phyloP scores from a whole-genome alignment of 345 rosid genomes.

The Toxicodendron radicans region DNA sequence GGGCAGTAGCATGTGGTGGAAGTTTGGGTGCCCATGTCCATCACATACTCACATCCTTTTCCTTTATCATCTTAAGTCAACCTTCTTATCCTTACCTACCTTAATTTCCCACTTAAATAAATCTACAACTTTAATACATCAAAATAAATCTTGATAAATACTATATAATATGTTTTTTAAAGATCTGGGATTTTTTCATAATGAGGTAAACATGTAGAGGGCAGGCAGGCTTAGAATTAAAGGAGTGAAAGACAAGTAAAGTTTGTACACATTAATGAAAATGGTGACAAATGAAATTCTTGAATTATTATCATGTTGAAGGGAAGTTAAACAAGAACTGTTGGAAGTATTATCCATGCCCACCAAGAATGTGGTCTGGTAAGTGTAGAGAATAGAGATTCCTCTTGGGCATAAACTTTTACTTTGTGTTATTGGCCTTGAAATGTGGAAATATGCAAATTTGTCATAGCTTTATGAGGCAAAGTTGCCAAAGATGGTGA shows the following conservation, averaged over 20 bases:
- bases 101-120: no score
- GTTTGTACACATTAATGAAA: background rate
- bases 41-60: background rate
- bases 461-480: constrained; percentile 43
- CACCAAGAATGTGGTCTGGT: background rate
- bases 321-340: background rate
- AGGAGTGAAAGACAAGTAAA: background rate
- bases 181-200: no score
- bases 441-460: constrained; percentile 19
- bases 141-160: no score
- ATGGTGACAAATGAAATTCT: background rate
- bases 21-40: constrained; percentile 16
- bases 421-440: constrained; percentile 7
- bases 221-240: background rate
- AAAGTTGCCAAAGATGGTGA: constrained; percentile 33
- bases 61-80: constrained; percentile 17
- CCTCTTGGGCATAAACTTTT: background rate
- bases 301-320: background rate
- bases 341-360: background rate
- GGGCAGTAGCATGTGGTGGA: constrained; percentile 17
- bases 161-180: no score
- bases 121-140: no score
- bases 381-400: background rate
- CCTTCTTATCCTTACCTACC: constrained; percentile 26
- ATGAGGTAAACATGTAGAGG: no score